Percentiles rank a stretch among this genome's conserved stretches.
phyloP scores from a whole-genome alignment of 139 green algal genomes.

The Tetradesmus lagerheimii region DNA sequence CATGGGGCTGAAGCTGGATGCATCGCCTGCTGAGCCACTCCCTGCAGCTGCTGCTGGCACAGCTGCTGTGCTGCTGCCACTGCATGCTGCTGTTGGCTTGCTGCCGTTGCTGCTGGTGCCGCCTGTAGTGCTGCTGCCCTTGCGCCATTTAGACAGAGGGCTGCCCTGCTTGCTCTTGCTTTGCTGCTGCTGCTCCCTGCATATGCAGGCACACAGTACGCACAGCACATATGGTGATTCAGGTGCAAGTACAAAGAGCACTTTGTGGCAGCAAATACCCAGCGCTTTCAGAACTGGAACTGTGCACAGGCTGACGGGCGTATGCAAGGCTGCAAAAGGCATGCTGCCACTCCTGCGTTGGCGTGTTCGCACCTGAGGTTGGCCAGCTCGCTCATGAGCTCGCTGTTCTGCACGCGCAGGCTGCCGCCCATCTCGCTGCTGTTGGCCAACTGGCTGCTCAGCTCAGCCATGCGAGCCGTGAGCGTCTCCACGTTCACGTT shows the following conservation, averaged over 20 bases:
- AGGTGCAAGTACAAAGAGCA: too few species aligned
- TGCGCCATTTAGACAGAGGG: slow-evolving; percentile 34
- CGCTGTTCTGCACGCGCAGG: slow-evolving; percentile 15
- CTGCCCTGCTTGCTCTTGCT: slow-evolving; percentile 22
- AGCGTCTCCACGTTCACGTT: slow-evolving; percentile 8
- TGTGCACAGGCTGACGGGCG: background rate
- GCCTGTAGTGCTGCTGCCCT: background rate
- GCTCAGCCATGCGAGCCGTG: background rate
- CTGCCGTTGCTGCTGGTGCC: background rate
- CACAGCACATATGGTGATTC: too few species aligned
- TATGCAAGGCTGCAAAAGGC: background rate
- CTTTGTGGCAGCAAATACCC: too few species aligned
- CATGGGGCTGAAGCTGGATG: slow-evolving; percentile 30
- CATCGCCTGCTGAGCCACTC: background rate
- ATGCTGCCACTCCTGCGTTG: background rate
- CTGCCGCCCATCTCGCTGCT: slow-evolving; percentile 26
- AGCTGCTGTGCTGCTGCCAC: background rate
- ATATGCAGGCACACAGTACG: background rate
- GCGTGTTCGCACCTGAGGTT: background rate
- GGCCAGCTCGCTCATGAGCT: slow-evolving; percentile 30
- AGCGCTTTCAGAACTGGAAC: too few species aligned
- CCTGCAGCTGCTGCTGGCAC: background rate
- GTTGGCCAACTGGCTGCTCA: background rate
- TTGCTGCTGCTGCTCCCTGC: slow-evolving; percentile 40
- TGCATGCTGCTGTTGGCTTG: background rate